A percentile compares a stretch with the other conserved stretches of the same genome.
Evolutionary conservation across 805 yeast genomes (phyloP).

Genomic region (Saccharomycopsis malanga): DNA sequence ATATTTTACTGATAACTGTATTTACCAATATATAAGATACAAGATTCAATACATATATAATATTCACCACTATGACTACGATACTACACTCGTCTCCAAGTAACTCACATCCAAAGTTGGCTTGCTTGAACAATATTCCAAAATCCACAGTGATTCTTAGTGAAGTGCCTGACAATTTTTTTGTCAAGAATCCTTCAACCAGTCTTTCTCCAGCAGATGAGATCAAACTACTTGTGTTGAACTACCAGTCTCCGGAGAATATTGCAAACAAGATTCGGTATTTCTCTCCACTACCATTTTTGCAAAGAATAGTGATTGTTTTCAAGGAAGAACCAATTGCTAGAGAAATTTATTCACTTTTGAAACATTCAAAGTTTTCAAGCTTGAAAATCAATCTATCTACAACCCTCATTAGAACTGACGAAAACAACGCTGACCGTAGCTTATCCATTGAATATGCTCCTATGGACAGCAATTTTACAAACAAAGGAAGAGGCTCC

Average conservation of each 20-base stretch:
- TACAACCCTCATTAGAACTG: conserved; percentile 3
- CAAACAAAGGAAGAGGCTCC: conserved; percentile 6
- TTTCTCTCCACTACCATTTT: conserved; percentile 5
- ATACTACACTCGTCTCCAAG: neutral
- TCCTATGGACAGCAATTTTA: conserved; percentile 4
- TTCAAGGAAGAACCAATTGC: conserved; percentile 7
- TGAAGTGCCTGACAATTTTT: conserved; percentile 9
- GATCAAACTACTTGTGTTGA: conserved; percentile 14
- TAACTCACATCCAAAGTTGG: too few relatives aligned
- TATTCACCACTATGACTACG: neutral
- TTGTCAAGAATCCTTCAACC: conserved; percentile 4
- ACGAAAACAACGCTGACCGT: neutral
- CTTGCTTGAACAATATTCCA: conserved; percentile 4
- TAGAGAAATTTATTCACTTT: neutral
- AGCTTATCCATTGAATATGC: neutral
- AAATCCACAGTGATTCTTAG: conserved; percentile 15
- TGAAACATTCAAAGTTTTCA: conserved; percentile 2
- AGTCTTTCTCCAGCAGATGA: conserved; percentile 16
- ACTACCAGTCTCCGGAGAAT: neutral
- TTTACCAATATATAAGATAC: too few relatives aligned
- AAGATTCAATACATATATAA: neutral
- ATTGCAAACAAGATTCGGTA: conserved; percentile 2
- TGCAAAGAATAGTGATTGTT: conserved; percentile 18
- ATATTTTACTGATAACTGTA: too few relatives aligned
- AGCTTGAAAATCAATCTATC: conserved; percentile 3